Evolutionary conservation across 352 stramenopile species (phyloP).

Genomic region (Pythium monospermum): DNA sequence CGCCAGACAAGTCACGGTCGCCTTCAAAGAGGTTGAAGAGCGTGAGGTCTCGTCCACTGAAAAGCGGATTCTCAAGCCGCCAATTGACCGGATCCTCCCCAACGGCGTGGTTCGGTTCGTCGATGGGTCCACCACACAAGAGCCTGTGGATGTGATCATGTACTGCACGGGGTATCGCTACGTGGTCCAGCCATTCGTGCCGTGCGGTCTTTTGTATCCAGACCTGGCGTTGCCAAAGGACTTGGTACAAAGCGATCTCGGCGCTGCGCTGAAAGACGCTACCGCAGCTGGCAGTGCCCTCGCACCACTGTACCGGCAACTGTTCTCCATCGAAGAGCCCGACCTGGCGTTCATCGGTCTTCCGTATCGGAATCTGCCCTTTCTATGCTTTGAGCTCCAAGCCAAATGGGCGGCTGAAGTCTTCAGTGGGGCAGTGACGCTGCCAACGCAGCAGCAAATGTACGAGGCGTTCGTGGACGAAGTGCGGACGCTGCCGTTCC

Average conservation of each 20-base stretch:
- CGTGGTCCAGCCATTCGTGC: slow-evolving; percentile 44
- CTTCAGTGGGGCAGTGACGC: slow-evolving; percentile 29
- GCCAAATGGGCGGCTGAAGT: slow-evolving; percentile 60
- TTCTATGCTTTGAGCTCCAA: slow-evolving; percentile 78
- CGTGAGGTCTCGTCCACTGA: slow-evolving; percentile 3
- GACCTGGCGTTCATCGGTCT: slow-evolving; percentile 68
- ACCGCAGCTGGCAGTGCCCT: slow-evolving; percentile 33
- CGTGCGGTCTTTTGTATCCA: slow-evolving; percentile 40
- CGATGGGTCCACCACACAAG: slow-evolving; percentile 45
- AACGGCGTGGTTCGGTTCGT: slow-evolving; percentile 53
- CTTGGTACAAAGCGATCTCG: slow-evolving; percentile 18
- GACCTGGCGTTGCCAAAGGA: slow-evolving; percentile 7
- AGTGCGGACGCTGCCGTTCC: slow-evolving; percentile 31
- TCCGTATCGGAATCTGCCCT: slow-evolving; percentile 74
- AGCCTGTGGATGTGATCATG: slow-evolving; percentile 66
- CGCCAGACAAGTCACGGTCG: slow-evolving; percentile 53
- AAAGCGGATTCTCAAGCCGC: slow-evolving; percentile 45
- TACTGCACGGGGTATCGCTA: slow-evolving; percentile 78
- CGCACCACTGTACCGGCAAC: slow-evolving; percentile 69
- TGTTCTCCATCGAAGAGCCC: slow-evolving; percentile 74
- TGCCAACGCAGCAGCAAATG: slow-evolving; percentile 69
- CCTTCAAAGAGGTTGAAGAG: slow-evolving; percentile 20
- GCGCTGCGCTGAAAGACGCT: slow-evolving; percentile 28
- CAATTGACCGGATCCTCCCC: slow-evolving; percentile 41
- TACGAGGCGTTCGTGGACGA: slow-evolving; percentile 55